Conservation (phyloP, 2,329 filamentous ascomycete genomes). For the Venturia oleaginea region DNA sequence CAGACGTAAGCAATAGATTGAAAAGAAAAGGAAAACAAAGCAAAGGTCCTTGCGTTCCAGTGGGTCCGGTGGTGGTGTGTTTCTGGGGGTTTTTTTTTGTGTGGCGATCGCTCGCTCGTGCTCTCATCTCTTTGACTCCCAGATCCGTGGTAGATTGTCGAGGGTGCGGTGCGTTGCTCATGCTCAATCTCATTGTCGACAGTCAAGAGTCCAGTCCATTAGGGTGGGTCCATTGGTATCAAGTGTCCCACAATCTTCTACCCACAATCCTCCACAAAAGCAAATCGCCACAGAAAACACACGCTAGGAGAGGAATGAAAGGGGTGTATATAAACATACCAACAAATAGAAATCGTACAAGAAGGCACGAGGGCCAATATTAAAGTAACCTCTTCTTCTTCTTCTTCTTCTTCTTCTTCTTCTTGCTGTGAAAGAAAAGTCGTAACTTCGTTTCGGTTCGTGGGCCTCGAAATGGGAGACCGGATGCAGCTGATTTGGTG, state of each 20-base stretch:
- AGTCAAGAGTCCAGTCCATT: not conserved
- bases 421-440: constrained; percentile 8
- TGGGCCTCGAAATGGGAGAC: not conserved
- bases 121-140: not conserved
- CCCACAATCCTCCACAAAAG: constrained; percentile 1
- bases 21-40: not conserved
- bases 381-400: constrained; percentile 9
- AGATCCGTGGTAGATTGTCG: constrained; percentile 4
- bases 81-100: not conserved
- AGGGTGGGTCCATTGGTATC: not conserved
- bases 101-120: not conserved
- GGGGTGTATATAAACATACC: not conserved
- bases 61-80: not conserved
- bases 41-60: not conserved
- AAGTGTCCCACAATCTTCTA: not conserved
- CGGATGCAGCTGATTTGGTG: not conserved
- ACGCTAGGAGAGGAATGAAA: not conserved
- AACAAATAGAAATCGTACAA: not conserved
- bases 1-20: constrained; percentile 1
- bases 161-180: not conserved
- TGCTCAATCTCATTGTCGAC: not conserved
- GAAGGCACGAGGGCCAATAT: not conserved
- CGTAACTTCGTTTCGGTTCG: constrained; percentile 2
- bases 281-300: constrained; percentile 6
- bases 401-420: constrained; percentile 10